Conservation (phyloP, 176 grass and related monocot species). For the Rhipidocladum racemiflorum region DNA sequence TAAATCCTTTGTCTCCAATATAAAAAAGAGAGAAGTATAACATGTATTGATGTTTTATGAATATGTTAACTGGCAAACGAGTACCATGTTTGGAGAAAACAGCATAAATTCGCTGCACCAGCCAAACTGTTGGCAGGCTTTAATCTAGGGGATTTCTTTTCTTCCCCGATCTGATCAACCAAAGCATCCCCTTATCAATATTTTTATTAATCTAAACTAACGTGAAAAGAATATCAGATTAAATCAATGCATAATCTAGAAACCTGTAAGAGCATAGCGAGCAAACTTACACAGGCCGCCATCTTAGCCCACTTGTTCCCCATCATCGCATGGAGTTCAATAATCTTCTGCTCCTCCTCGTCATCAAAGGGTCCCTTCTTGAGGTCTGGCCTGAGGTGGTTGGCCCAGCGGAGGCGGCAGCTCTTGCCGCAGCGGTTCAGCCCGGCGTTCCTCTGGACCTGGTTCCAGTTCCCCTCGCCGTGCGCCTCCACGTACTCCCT, state of each 20-base stretch:
- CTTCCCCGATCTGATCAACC: neutral
- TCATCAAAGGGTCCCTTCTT: conserved; percentile 64
- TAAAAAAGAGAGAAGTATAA: neutral
- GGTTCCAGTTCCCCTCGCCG: conserved; percentile 83
- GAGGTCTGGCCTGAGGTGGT: conserved; percentile 76
- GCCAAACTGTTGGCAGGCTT: neutral
- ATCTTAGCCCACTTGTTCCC: conserved; percentile 87
- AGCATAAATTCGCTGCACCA: neutral
- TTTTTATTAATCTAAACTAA: neutral
- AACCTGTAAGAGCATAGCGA: neutral
- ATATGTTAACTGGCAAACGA: neutral
- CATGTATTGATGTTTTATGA: neutral
- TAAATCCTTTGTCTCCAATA: neutral
- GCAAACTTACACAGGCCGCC: conserved; percentile 41
- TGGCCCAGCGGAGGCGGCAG: conserved; percentile 83
- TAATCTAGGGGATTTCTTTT: neutral
- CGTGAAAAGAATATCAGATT: neutral
- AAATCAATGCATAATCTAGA: neutral
- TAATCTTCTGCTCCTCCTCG: conserved; percentile 47
- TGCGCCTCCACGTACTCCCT: conserved; percentile 57
- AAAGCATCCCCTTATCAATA: neutral
- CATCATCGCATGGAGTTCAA: conserved; percentile 37
- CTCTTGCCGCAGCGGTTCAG: conserved; percentile 84
- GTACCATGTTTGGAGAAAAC: neutral
- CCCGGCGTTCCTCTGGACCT: conserved; percentile 58